A percentile compares a stretch with the other conserved stretches of the same genome.
Conservation (phyloP, 2,329 filamentous ascomycete species). For the Neopestalotiopsis sp. region DNA sequence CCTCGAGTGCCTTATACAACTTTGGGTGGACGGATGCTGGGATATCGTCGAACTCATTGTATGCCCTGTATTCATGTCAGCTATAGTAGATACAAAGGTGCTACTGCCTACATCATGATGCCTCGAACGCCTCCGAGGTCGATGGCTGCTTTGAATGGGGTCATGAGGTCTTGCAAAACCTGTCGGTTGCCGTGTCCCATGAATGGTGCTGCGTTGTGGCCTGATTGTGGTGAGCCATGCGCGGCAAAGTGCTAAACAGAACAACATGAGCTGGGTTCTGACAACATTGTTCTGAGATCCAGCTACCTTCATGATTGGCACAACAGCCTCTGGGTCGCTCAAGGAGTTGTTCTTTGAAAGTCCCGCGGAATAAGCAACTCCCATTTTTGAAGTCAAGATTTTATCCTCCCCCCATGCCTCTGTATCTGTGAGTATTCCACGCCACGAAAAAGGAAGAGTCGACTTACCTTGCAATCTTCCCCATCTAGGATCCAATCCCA, state of each 20-base stretch:
- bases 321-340: slow-evolving; percentile 47
- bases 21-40: slow-evolving; percentile 45
- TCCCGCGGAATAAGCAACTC: slow-evolving; percentile 48
- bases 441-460: background rate
- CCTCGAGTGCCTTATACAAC: slow-evolving; percentile 42
- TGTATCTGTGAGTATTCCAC: slow-evolving; percentile 21
- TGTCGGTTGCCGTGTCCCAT: slow-evolving; percentile 50
- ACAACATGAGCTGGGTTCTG: background rate
- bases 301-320: slow-evolving; percentile 47
- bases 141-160: slow-evolving; percentile 49
- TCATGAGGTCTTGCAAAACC: slow-evolving; percentile 46
- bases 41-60: slow-evolving; percentile 47
- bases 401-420: slow-evolving; percentile 55
- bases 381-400: slow-evolving; percentile 49
- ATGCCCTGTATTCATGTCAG: slow-evolving; percentile 33
- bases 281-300: background rate
- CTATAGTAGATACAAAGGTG: too few species aligned
- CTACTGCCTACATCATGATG: slow-evolving; percentile 46
- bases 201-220: slow-evolving; percentile 49
- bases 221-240: slow-evolving; percentile 47
- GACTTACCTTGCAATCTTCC: slow-evolving; percentile 46
- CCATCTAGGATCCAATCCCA: slow-evolving; percentile 50
- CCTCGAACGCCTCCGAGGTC: slow-evolving; percentile 47
- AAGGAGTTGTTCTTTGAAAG: slow-evolving; percentile 50
- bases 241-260: slow-evolving; percentile 47